A percentile compares a stretch with the other conserved stretches of the same genome.
These are phyloP conservation scores for Sphagnum magellanicum DNA, from an alignment of 228 moss, liverwort and hornwort species.

Conservation along the genomic window DNA sequence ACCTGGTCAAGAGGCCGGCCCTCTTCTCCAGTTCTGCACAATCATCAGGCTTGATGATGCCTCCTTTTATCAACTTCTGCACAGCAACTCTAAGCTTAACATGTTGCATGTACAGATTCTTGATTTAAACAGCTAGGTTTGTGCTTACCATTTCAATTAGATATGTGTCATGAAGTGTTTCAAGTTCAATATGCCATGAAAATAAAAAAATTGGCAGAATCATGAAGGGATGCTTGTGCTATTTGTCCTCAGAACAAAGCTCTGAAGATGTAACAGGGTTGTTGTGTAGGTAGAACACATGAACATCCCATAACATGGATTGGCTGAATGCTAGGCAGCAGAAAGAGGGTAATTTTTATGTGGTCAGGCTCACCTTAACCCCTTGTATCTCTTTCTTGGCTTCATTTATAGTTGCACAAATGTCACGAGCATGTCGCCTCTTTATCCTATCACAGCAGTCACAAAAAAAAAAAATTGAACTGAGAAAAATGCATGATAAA, in stretches of 20 bases:
- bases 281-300: no score
- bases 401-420: conserved; percentile 48
- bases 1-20: conserved; percentile 16
- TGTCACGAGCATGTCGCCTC: conserved; percentile 41
- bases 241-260: no score
- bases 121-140: neutral
- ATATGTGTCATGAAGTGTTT: neutral
- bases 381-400: conserved; percentile 42
- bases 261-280: no score
- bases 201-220: neutral
- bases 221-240: no score
- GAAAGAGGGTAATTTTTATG: no score
- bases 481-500: no score
- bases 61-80: conserved; percentile 27
- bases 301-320: no score
- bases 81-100: neutral
- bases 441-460: conserved; percentile 31
- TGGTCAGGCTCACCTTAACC: conserved; percentile 35
- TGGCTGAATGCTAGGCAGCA: no score
- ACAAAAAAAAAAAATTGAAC: neutral
- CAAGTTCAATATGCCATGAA: no score
- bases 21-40: conserved; percentile 1
- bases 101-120: neutral
- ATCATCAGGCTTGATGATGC: neutral
- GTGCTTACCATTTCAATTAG: neutral